Percentiles rank a stretch among this genome's conserved stretches.
Conservation (phyloP, 495 filamentous ascomycete species). For the Tuber melanosporum region DNA sequence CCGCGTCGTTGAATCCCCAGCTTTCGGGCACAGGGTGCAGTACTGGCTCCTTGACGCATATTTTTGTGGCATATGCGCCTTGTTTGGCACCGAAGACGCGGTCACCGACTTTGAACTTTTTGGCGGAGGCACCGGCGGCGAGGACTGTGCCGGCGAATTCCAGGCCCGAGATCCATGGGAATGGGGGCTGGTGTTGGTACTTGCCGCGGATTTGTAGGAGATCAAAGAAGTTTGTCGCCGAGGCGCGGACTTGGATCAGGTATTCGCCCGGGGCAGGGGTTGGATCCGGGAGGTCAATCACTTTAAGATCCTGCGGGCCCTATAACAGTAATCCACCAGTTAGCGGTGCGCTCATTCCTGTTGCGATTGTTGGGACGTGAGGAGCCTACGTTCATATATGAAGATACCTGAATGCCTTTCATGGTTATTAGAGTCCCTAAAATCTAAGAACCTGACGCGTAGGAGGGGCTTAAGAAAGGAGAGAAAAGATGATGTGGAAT, state of each 20-base stretch:
- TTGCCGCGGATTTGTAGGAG: slow-evolving; percentile 80
- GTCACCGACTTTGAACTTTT: slow-evolving; percentile 66
- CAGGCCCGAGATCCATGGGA: slow-evolving; percentile 81
- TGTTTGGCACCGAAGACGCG: slow-evolving; percentile 81
- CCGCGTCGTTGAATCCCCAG: slow-evolving; percentile 78
- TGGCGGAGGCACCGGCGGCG: slow-evolving; percentile 51
- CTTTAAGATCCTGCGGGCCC: slow-evolving; percentile 71
- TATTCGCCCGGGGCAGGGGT: slow-evolving; percentile 65
- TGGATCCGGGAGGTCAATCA: slow-evolving; percentile 67
- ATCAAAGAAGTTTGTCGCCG: slow-evolving; percentile 93
- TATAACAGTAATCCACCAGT: slow-evolving; percentile 40
- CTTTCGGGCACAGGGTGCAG: slow-evolving; percentile 68
- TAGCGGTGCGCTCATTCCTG: slow-evolving; percentile 6
- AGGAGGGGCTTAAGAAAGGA: neutral
- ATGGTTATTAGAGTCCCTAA: slow-evolving; percentile 48
- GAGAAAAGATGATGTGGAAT: neutral
- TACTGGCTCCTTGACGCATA: slow-evolving; percentile 58
- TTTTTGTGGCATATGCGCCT: slow-evolving; percentile 75
- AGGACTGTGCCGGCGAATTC: slow-evolving; percentile 80
- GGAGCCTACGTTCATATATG: slow-evolving; percentile 69
- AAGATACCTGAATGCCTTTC: slow-evolving; percentile 73
- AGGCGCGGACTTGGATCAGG: slow-evolving; percentile 78
- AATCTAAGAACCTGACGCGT: neutral
- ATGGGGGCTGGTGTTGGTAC: slow-evolving; percentile 59
- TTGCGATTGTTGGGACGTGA: slow-evolving; percentile 6